phyloP scores from a whole-genome alignment of 768 basidiomycete genomes.

The Guyanaporus albipodus region DNA sequence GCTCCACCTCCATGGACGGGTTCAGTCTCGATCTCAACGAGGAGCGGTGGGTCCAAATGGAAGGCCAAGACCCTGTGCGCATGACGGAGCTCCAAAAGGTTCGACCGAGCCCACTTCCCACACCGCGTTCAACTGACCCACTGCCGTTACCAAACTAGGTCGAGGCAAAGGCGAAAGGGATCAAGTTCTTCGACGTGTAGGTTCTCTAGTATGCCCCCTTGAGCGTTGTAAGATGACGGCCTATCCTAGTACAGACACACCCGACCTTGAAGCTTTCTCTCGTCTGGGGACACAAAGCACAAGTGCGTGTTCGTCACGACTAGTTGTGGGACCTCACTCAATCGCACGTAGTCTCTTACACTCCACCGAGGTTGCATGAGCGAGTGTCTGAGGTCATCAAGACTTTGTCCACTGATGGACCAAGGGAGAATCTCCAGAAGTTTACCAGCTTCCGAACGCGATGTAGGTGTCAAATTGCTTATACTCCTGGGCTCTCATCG shows the following conservation, averaged over 20 bases:
- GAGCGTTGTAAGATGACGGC: slow-evolving; percentile 1
- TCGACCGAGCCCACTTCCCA: neutral
- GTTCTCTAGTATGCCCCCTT: slow-evolving; percentile 12
- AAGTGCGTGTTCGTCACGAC: slow-evolving; percentile 30
- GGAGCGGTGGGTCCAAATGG: slow-evolving; percentile 70
- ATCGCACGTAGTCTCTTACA: slow-evolving; percentile 44
- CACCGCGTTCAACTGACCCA: neutral
- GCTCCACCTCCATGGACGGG: slow-evolving; percentile 33
- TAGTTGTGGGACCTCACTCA: neutral
- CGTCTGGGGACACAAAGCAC: slow-evolving; percentile 34
- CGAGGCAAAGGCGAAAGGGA: slow-evolving; percentile 67
- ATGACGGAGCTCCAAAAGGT: slow-evolving; percentile 93
- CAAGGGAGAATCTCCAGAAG: slow-evolving; percentile 55
- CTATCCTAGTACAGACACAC: slow-evolving; percentile 67
- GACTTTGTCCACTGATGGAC: slow-evolving; percentile 63
- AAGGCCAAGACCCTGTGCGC: slow-evolving; percentile 66
- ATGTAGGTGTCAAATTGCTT: slow-evolving; percentile 42
- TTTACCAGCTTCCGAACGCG: slow-evolving; percentile 74
- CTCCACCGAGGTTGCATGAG: slow-evolving; percentile 57
- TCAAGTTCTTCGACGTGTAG: slow-evolving; percentile 88
- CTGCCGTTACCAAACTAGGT: slow-evolving; percentile 43
- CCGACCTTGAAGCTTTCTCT: slow-evolving; percentile 46
- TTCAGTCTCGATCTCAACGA: slow-evolving; percentile 72
- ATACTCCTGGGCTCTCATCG: slow-evolving; percentile 1
- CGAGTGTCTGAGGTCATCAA: slow-evolving; percentile 58